Evolutionary conservation across 1,139 yeast genomes (phyloP).

Genomic region (Pneumocystis oryctolagi): DNA sequence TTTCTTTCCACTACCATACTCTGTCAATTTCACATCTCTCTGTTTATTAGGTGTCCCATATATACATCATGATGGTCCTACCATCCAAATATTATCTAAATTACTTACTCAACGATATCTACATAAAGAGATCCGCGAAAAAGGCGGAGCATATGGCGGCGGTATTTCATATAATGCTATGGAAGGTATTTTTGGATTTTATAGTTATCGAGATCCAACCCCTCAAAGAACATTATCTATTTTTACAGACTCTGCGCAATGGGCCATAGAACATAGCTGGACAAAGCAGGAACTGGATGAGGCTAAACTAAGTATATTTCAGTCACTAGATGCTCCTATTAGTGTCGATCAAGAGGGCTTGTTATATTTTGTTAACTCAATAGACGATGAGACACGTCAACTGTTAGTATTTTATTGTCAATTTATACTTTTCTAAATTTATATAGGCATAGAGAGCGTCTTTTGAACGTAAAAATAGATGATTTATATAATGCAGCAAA

Average conservation of each 20-base stretch:
- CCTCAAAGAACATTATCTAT: slow-evolving; percentile 54
- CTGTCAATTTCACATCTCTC: slow-evolving; percentile 69
- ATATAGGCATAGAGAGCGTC: slow-evolving; percentile 36
- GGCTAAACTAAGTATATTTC: slow-evolving; percentile 82
- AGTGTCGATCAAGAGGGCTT: slow-evolving; percentile 70
- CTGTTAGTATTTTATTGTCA: slow-evolving; percentile 27
- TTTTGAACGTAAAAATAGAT: slow-evolving; percentile 46
- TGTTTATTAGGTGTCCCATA: slow-evolving; percentile 58
- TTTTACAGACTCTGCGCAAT: slow-evolving; percentile 42
- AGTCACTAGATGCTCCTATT: slow-evolving; percentile 77
- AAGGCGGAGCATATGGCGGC: slow-evolving; percentile 97
- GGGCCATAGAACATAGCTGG: slow-evolving; percentile 41
- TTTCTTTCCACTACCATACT: slow-evolving; percentile 65
- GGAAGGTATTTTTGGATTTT: slow-evolving; percentile 67
- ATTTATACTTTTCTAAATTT: background rate
- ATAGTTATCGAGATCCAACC: slow-evolving; percentile 88
- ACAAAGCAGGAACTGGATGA: slow-evolving; percentile 58
- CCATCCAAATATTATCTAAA: slow-evolving; percentile 69
- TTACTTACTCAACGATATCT: slow-evolving; percentile 66
- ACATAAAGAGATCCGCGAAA: slow-evolving; percentile 81
- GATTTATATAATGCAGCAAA: slow-evolving; percentile 54
- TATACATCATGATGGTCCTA: slow-evolving; percentile 60
- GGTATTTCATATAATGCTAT: slow-evolving; percentile 74
- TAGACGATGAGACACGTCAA: slow-evolving; percentile 70
- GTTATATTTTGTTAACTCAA: slow-evolving; percentile 47